These are phyloP conservation scores for Athelia psychrophila DNA, from an alignment of 1,284 basidiomycete species.

Conservation along the genomic window DNA sequence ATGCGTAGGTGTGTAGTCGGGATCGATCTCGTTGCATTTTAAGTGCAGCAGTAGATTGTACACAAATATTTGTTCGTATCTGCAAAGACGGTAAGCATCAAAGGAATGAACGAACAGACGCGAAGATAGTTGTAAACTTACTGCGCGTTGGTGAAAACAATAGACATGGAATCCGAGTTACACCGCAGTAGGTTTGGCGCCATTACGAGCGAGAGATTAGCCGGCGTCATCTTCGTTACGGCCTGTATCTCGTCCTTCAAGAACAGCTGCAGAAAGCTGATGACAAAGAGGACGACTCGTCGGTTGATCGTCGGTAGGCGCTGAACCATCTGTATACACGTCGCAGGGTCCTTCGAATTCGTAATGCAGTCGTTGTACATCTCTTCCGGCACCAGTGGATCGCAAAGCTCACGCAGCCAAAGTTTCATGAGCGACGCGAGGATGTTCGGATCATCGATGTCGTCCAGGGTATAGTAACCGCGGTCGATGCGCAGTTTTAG, in stretches of 20 bases:
- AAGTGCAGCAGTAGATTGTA: conserved; percentile 80
- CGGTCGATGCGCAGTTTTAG: conserved; percentile 86
- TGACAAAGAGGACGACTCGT: conserved; percentile 79
- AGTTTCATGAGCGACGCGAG: conserved; percentile 87
- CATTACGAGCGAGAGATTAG: conserved; percentile 79
- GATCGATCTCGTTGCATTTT: conserved; percentile 70
- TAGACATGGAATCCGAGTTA: conserved; percentile 75
- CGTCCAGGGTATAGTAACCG: conserved; percentile 86
- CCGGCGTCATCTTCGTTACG: conserved; percentile 84
- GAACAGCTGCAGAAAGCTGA: conserved; percentile 90
- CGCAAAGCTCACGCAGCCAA: conserved; percentile 87
- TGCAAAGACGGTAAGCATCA: conserved; percentile 24
- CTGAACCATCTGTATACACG: conserved; percentile 72
- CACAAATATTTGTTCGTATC: conserved; percentile 86
- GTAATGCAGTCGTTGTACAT: conserved; percentile 86
- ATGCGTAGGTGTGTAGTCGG: conserved; percentile 73
- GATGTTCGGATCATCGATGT: conserved; percentile 85
- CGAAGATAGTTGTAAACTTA: conserved; percentile 36
- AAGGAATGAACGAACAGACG: conserved; percentile 3
- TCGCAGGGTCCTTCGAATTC: conserved; percentile 60
- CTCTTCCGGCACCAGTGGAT: conserved; percentile 85
- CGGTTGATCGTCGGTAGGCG: conserved; percentile 81
- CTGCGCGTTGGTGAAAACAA: conserved; percentile 89
- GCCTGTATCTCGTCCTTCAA: conserved; percentile 69
- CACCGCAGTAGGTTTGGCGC: conserved; percentile 86